Base-by-base conservation (phyloP, 202 grass and related monocot genomes). In the Zizania palustris region DNA sequence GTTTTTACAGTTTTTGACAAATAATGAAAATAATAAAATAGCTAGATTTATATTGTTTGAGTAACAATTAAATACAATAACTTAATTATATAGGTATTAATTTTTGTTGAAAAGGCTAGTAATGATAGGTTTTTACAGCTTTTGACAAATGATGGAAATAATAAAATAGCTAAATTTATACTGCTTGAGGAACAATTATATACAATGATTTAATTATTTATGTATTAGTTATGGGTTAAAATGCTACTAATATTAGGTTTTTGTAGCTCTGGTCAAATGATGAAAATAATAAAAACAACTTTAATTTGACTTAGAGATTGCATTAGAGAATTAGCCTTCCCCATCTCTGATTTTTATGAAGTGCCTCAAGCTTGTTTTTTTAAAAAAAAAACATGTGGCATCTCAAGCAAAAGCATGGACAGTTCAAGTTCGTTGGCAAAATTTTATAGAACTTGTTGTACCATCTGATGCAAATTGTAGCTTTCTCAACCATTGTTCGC, bases 221-320 rank as follows among this genome's bases (percentile, higher is more conserved):
- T n/a, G n/a, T n/a, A n/a, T n/a, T n/a, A n/a, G n/a, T n/a, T n/a
- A n/a, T n/a, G n/a, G n/a, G n/a, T n/a, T n/a, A n/a, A n/a, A 16
- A n/a, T 9, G 4, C 75, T 63, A 65, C 3, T 12, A 4, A 43
- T 60, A 10, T 2, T 4, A 40, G 14, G 19, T 60, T 60, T 68
- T 18, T 60, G 40, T 9, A 9, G 4, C 18, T 66, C 65, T 78
- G 8, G 50, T 19, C 21, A 60, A 45, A 16, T 13, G 49, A 12
- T 20, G 38, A 5, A 53, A 4, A 64, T 49, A 36, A 35, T 6
- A 6, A 16, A 18, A 35, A 7, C 9, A 13, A 49, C 76, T 71
- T 80, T 62, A 44, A 45, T 65, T 75, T 83, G 51, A 73, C 67
- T 53, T 44, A 0, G 14, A 19, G 28, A 20, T n/a, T 87, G 79